Evolutionary conservation across 257 asterid genomes (phyloP).

Genomic region (Solanum habrochaites): DNA sequence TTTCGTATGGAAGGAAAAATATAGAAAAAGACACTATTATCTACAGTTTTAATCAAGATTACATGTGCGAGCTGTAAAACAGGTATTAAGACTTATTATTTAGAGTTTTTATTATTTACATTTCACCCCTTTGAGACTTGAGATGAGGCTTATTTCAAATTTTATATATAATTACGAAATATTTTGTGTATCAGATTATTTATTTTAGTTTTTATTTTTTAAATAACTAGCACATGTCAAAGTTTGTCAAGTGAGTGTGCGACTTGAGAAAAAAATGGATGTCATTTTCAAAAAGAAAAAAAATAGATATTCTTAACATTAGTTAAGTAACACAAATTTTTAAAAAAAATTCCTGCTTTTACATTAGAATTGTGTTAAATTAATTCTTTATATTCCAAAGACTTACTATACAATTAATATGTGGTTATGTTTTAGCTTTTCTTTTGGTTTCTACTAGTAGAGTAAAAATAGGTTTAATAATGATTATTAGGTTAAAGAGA

Average conservation of each 20-base stretch:
- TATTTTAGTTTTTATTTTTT: neutral
- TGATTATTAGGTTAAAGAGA: neutral
- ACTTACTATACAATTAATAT: neutral
- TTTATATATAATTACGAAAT: fast-evolving
- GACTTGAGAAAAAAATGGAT: neutral
- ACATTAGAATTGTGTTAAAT: neutral
- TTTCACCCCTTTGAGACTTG: neutral
- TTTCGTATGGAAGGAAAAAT: neutral
- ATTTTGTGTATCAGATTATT: neutral
- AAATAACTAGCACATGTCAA: neutral
- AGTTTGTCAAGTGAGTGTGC: neutral
- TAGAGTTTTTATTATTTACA: too few relatives aligned
- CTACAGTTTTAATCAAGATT: neutral
- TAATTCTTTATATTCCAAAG: neutral
- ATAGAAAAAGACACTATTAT: neutral
- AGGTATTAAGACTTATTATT: neutral
- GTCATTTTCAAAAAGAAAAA: neutral
- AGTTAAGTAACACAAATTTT: neutral
- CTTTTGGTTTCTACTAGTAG: neutral
- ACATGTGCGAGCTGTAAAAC: neutral
- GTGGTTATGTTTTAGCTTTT: neutral
- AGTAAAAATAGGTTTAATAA: neutral
- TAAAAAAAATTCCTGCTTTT: neutral
- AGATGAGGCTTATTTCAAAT: neutral
- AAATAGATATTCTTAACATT: neutral